phyloP scores from a whole-genome alignment of 345 rosid species.

The Carallia brachiata region DNA sequence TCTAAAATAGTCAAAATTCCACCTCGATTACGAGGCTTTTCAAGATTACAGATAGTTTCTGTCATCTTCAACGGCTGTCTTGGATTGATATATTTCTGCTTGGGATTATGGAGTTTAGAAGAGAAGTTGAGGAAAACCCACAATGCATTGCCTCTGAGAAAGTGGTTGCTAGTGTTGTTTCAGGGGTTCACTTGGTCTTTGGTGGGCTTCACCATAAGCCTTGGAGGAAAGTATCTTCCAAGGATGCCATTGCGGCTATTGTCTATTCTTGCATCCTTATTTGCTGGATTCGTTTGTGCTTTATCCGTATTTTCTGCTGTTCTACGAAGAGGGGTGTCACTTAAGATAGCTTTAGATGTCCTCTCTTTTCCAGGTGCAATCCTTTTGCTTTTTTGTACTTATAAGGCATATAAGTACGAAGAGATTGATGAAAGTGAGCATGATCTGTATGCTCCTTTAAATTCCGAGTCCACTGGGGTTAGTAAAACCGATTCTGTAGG shows the following conservation, averaged over 20 bases:
- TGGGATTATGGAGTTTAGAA: conserved; percentile 58
- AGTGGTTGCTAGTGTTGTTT: conserved; percentile 48
- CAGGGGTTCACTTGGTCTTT: conserved; percentile 72
- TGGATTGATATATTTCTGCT: conserved; percentile 54
- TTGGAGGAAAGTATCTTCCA: conserved; percentile 35
- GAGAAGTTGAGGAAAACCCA: conserved; percentile 42
- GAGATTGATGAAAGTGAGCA: conserved; percentile 27
- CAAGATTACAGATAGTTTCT: conserved; percentile 46
- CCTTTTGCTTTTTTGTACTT: conserved; percentile 52
- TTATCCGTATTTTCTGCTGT: conserved; percentile 41
- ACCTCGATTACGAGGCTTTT: conserved; percentile 23
- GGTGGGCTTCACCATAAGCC: conserved; percentile 46
- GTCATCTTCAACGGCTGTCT: conserved; percentile 53
- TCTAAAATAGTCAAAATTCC: conserved; percentile 24
- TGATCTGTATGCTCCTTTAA: conserved; percentile 58
- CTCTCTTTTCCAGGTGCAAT: conserved; percentile 59
- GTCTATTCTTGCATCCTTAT: conserved; percentile 52
- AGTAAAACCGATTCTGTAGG: conserved; percentile 27
- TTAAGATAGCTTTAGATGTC: conserved; percentile 46
- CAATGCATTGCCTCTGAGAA: conserved; percentile 42
- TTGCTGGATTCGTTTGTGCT: conserved; percentile 40
- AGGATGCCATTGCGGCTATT: conserved; percentile 40
- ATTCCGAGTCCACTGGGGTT: conserved; percentile 31
- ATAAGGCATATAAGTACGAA: conserved; percentile 31
- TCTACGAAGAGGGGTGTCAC: conserved; percentile 14